These are phyloP conservation scores for Hysterium pulicare DNA, from an alignment of 2,329 filamentous ascomycete genomes.

Conservation along the genomic window DNA sequence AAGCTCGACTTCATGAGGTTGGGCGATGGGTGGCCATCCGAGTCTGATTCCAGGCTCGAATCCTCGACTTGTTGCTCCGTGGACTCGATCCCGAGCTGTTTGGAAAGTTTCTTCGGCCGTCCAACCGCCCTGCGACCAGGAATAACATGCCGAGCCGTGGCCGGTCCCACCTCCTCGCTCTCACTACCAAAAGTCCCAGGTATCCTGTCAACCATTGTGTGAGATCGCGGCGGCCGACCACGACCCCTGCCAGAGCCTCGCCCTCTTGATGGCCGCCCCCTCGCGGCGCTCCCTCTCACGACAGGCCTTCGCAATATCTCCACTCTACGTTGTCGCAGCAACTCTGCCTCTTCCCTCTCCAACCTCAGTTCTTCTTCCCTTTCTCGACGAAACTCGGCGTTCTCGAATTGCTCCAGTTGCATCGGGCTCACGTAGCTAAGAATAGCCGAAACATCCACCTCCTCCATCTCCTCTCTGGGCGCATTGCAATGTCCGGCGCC, in stretches of 20 bases:
- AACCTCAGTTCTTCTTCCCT: conserved; percentile 23
- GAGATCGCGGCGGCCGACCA: conserved; percentile 1
- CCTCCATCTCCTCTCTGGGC: conserved; percentile 10
- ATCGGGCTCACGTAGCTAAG: conserved; percentile 25
- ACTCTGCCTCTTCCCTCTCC: conserved; percentile 18
- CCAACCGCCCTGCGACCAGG: not conserved
- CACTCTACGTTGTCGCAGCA: not conserved
- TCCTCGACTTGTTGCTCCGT: not conserved
- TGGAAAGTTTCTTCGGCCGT: not conserved
- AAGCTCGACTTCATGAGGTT: conserved; percentile 25
- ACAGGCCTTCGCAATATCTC: not conserved
- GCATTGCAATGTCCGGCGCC: conserved; percentile 2
- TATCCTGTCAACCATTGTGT: not conserved
- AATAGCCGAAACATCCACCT: conserved; percentile 28
- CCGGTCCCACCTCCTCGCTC: conserved; percentile 10
- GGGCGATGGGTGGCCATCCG: conserved; percentile 14
- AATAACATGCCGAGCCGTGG: conserved; percentile 1
- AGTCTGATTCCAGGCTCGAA: not conserved
- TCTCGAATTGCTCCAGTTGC: conserved; percentile 33
- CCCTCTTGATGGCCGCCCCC: conserved; percentile 1
- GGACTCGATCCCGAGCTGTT: not conserved
- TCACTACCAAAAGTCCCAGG: conserved; percentile 8
- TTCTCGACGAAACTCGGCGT: conserved; percentile 26
- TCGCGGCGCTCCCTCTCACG: conserved; percentile 7
- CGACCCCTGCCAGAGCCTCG: conserved; percentile 6